Evolutionary conservation across 352 stramenopile species (phyloP).

Genomic region (Stramenopiles sp.): DNA sequence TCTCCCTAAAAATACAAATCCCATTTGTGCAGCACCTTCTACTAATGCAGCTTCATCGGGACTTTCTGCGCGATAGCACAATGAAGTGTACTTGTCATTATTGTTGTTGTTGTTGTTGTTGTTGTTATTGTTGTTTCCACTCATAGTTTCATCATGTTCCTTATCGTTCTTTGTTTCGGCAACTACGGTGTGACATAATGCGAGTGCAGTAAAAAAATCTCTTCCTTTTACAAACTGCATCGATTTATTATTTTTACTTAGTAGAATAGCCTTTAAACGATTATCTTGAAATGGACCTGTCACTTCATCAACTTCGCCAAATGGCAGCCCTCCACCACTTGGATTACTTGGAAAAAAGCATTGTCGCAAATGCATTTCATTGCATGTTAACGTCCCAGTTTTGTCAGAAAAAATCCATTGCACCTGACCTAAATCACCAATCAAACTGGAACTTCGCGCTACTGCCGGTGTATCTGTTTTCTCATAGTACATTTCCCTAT

Average conservation of each 20-base stretch:
- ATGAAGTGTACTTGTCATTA: too few species aligned
- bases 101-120: too few species aligned
- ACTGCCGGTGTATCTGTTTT: conserved; percentile 42
- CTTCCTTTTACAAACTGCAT: too few species aligned
- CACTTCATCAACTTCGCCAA: too few species aligned
- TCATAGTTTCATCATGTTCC: too few species aligned
- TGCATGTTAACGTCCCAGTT: conserved; percentile 52
- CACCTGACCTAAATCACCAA: conserved; percentile 60
- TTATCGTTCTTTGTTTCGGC: conserved; percentile 24
- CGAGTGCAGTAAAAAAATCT: conserved; percentile 35
- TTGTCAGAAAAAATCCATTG: conserved; percentile 72
- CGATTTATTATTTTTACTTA: too few species aligned
- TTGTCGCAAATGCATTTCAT: conserved; percentile 72
- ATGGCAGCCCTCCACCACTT: too few species aligned
- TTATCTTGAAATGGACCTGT: too few species aligned
- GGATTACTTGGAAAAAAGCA: too few species aligned
- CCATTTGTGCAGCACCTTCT: not conserved
- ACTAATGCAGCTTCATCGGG: not conserved
- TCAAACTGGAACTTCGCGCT: conserved; percentile 61
- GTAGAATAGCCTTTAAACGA: too few species aligned
- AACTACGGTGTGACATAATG: conserved; percentile 41
- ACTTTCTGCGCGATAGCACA: too few species aligned
- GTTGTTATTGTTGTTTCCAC: too few species aligned
- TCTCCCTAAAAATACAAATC: not conserved
- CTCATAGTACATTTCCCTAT: conserved; percentile 52